Evolutionary conservation across 176 grass and related monocot genomes (phyloP), one percentile per base, ranked within the genome.

Genomic region (Tillandsia leiboldiana): DNA sequence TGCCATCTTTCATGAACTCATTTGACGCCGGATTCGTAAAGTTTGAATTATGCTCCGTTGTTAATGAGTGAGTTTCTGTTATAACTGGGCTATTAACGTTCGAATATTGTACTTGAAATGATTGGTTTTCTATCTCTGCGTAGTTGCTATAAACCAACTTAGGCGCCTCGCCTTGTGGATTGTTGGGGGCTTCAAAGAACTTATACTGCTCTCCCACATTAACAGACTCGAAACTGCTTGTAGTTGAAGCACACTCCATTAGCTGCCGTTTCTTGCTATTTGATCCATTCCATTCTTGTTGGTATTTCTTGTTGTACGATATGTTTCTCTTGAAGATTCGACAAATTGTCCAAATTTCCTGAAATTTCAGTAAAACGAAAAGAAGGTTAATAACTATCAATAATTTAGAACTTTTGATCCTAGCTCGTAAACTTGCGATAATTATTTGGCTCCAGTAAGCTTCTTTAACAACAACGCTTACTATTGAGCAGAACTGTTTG

Each of bases 321-420:
- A 65, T 28, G 24, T 68, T 84, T 71, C 91, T 84, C 65, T 66
- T 91, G 74, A 88, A 96, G 74, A 96, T 91, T 78, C 91, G 72
- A 63, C 91, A 96, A 65, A 96, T 75, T 27, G 88, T 96, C 91
- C 91, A 96, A 1, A 96, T 82, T 53, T 96, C 91, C 91, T 96
- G 76, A 26, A 80, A 1, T 14, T 17, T 18, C 27, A 26, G 8
- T 3, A 62, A 2, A 71, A 33, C 12, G 63, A 79, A 51, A 10
- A 15, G 15, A 70, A 70, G 51, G 18, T 61, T 72, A 66, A 77
- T 14, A n/a, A 50, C 1, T 3, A 15, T 29, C 54, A 85, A 28
- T 23, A 47, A 50, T 10, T 50, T 17, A 50, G 28, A 22, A 49
- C 17, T 52, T 42, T 52, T 20, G 10, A 52, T 9, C 33, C 14